Conservation (phyloP, 495 filamentous ascomycete genomes). For the Trichodelitschia bisporula region DNA sequence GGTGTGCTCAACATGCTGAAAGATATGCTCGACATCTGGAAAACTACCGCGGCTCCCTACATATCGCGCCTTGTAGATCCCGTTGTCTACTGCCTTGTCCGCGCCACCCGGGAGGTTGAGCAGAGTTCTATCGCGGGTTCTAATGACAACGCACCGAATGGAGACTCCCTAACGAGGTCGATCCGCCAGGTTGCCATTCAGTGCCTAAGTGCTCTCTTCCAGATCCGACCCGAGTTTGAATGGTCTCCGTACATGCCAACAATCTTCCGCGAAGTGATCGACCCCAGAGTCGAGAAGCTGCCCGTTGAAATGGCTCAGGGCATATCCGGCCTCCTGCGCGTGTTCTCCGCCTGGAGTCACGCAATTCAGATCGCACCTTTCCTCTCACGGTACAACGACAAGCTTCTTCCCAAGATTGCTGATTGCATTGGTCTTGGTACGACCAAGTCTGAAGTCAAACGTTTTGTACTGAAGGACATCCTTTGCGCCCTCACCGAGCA, state of each 20-base stretch:
- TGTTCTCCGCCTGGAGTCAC: slow-evolving; percentile 60
- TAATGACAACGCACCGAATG: slow-evolving; percentile 20
- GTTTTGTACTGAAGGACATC: slow-evolving; percentile 52
- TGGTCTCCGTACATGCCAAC: slow-evolving; percentile 45
- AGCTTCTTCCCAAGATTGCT: slow-evolving; percentile 40
- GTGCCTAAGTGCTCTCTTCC: slow-evolving; percentile 54
- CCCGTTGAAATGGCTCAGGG: slow-evolving; percentile 72
- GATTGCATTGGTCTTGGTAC: slow-evolving; percentile 48
- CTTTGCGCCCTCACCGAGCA: too few relatives aligned
- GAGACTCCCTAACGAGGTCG: slow-evolving; percentile 35
- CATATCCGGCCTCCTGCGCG: slow-evolving; percentile 53
- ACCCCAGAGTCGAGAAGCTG: slow-evolving; percentile 53
- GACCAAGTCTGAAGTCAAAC: slow-evolving; percentile 68
- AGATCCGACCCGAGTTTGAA: slow-evolving; percentile 33
- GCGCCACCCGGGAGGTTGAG: slow-evolving; percentile 29
- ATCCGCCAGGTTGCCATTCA: slow-evolving; percentile 53
- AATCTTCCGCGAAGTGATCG: slow-evolving; percentile 51
- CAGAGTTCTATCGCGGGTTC: slow-evolving; percentile 8
- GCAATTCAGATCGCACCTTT: slow-evolving; percentile 39
- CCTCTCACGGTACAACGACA: slow-evolving; percentile 34
- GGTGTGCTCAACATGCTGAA: slow-evolving; percentile 79
- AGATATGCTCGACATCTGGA: slow-evolving; percentile 63
- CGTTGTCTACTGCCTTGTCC: slow-evolving; percentile 52
- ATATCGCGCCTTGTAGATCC: slow-evolving; percentile 40
- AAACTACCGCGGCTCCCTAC: slow-evolving; percentile 36